phyloP scores from a whole-genome alignment of 2,329 filamentous ascomycete genomes.

The Diplocarpon mali region DNA sequence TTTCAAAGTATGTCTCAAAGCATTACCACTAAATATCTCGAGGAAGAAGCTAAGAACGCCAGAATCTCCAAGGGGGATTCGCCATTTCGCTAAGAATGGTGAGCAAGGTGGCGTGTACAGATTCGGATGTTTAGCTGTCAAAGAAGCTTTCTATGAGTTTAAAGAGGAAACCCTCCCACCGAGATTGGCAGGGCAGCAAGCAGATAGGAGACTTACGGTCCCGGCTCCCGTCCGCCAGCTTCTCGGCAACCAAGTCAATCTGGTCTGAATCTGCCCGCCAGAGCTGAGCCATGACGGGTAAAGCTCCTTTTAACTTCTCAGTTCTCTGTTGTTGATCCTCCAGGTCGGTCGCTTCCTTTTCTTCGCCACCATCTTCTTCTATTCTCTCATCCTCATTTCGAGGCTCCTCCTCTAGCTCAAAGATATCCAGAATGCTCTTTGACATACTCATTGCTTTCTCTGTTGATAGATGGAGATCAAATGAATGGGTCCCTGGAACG shows the following conservation, averaged over 20 bases:
- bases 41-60: conserved; percentile 48
- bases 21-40: conserved; percentile 32
- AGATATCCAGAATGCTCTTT: conserved; percentile 5
- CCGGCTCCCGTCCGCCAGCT: conserved; percentile 43
- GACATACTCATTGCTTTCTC: conserved; percentile 4
- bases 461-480: conserved; percentile 1
- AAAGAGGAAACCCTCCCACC: not conserved
- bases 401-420: conserved; percentile 2
- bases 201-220: conserved; percentile 33
- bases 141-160: not conserved
- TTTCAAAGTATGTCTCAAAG: conserved; percentile 33
- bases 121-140: not conserved
- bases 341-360: conserved; percentile 19
- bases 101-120: conserved; percentile 7
- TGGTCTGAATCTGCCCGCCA: conserved; percentile 32
- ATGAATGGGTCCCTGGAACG: not conserved
- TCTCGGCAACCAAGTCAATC: conserved; percentile 38
- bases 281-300: conserved; percentile 26
- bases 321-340: conserved; percentile 23
- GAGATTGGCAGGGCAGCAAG: not conserved
- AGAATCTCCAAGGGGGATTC: conserved; percentile 44
- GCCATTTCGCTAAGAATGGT: conserved; percentile 39
- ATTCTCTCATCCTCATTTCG: conserved; percentile 2
- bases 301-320: conserved; percentile 18
- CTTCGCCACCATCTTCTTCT: conserved; percentile 16